Percentiles rank a stretch among this genome's conserved stretches.
Evolutionary conservation across 495 filamentous ascomycete species (phyloP).

Genomic region (Penicillium arizonense): DNA sequence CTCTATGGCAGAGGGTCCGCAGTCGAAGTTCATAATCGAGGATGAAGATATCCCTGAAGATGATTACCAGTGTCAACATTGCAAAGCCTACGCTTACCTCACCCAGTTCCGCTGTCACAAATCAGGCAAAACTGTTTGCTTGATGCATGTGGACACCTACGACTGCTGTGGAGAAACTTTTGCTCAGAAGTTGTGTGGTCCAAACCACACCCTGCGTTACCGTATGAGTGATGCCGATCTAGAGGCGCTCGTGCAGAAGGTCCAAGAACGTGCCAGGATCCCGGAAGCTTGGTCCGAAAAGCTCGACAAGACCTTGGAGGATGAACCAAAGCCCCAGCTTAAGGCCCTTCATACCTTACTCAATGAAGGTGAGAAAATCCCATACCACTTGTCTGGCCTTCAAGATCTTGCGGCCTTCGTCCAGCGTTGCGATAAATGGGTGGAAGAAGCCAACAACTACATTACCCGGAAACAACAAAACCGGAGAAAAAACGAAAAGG

Average conservation of each 20-base stretch:
- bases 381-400: slow-evolving; percentile 84
- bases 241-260: slow-evolving; percentile 63
- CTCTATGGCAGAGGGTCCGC: slow-evolving; percentile 32
- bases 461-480: slow-evolving; percentile 98
- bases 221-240: slow-evolving; percentile 75
- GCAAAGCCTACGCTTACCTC: slow-evolving; percentile 89
- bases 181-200: slow-evolving; percentile 56
- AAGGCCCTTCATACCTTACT: slow-evolving; percentile 83
- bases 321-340: slow-evolving; percentile 78
- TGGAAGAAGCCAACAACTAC: slow-evolving; percentile 95
- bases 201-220: slow-evolving; percentile 67
- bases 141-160: slow-evolving; percentile 72
- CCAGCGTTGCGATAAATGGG: slow-evolving; percentile 94
- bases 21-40: slow-evolving; percentile 50
- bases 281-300: slow-evolving; percentile 92
- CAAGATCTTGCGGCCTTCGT: slow-evolving; percentile 83
- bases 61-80: slow-evolving; percentile 85
- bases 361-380: slow-evolving; percentile 95
- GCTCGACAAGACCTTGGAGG: slow-evolving; percentile 76
- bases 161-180: slow-evolving; percentile 73
- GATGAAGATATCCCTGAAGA: slow-evolving; percentile 81
- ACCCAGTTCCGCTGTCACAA: slow-evolving; percentile 83
- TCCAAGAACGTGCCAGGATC: slow-evolving; percentile 79
- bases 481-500: slow-evolving; percentile 94
- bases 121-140: slow-evolving; percentile 73